Base-by-base conservation (phyloP, 1,139 yeast species). In the Geotrichum australiense region DNA sequence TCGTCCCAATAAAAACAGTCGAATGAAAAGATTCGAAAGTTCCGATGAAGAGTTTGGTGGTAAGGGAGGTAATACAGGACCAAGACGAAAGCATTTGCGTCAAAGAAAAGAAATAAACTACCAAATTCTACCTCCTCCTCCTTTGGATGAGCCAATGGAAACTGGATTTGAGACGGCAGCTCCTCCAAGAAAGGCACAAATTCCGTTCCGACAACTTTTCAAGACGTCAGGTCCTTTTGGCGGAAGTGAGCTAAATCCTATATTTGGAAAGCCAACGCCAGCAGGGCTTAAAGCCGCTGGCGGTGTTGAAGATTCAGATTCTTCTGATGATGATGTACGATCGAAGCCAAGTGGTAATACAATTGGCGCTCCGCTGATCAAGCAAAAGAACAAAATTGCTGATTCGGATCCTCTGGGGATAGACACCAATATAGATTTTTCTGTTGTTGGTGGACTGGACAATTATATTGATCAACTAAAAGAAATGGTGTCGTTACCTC, bases 321-420 rank as follows among this genome's bases (percentile, higher is more conserved):
- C 86, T 19, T 80, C 89, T 2, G 93, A 81, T 48, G 91, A 75
- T 48, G 59, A 56, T 34, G 22, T 55, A 47, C 39, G 49, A 42
- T 40, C 42, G 24, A 22, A 55, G 21, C 52, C 57, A 4, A 52
- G 50, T 19, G 12, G 25, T 26, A 55, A 50, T 28, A 59, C 64
- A 5, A 63, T 62, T 41, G 55, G 61, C 5, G 68, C 71, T 2
- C 65, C 68, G 1, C 52, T 53, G 49, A 80, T 77, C 61, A 46
- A 49, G 12, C 53, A 54, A 37, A 85, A 84, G 59, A 78, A 75
- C 42, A 80, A 72, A 35, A 67, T 82, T 20, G 94, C 97, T 19
- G 99, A 93, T 59, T 73, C 94, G 1, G 99, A 93, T 62, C 98
- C 98, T 1, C 66, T 93, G 23, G 98, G 96, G 1, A 83, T 89